A percentile compares a stretch with the other conserved stretches of the same genome.
phyloP scores from a whole-genome alignment of 495 filamentous ascomycete species.

The Penicillium taxi region DNA sequence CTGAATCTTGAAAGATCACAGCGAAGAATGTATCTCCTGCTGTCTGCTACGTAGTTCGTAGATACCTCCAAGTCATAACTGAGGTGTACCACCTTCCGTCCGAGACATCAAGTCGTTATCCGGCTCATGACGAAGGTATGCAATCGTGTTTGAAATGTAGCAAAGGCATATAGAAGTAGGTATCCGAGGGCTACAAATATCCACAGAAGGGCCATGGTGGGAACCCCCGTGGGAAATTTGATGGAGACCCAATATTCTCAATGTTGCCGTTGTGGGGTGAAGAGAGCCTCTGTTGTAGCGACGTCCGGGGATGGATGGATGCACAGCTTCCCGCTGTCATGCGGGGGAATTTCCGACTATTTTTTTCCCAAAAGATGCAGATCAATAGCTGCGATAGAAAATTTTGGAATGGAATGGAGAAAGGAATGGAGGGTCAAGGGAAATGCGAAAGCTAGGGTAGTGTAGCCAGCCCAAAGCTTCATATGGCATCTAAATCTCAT shows the following conservation, averaged over 20 bases:
- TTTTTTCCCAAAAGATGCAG: too few species aligned
- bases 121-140: conserved; percentile 2
- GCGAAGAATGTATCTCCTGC: too few species aligned
- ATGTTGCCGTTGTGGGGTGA: too few species aligned
- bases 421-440: not conserved
- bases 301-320: too few species aligned
- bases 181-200: conserved; percentile 35
- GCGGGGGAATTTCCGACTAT: not conserved
- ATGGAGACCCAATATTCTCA: conserved; percentile 1
- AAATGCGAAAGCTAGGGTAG: too few species aligned
- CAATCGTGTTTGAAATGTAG: conserved; percentile 19
- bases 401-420: not conserved
- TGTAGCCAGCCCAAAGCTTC: too few species aligned
- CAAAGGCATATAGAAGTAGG: conserved; percentile 36
- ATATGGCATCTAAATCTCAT: conserved; percentile 1
- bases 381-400: too few species aligned
- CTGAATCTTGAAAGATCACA: too few species aligned
- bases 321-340: not conserved
- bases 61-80: not conserved
- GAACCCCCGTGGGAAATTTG: conserved; percentile 3
- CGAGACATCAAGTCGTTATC: conserved; percentile 19
- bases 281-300: too few species aligned
- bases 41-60: too few species aligned
- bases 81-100: too few species aligned
- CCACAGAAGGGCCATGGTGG: conserved; percentile 30